These are phyloP conservation scores for Trametes hirsuta DNA, from an alignment of 1,284 basidiomycete genomes.

Conservation along the genomic window DNA sequence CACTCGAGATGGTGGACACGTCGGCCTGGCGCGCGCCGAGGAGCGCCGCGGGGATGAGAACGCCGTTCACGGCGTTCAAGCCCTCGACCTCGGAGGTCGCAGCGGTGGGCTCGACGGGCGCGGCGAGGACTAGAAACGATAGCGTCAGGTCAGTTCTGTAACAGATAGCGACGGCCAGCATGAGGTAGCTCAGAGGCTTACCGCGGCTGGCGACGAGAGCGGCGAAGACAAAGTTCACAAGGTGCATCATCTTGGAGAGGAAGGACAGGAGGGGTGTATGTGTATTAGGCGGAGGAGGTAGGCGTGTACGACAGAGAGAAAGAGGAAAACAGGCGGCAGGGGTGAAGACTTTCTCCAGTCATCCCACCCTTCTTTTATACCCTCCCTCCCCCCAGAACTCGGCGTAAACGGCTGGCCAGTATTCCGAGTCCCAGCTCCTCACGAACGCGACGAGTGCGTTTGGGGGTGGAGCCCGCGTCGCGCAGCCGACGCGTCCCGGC, in stretches of 20 bases:
- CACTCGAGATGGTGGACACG: too few species aligned
- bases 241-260: constrained; percentile 3
- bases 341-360: neutral
- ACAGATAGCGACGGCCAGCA: neutral
- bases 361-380: neutral
- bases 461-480: too few species aligned
- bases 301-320: neutral
- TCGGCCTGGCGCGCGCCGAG: too few species aligned
- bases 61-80: too few species aligned
- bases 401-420: neutral
- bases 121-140: too few species aligned
- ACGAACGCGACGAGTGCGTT: too few species aligned
- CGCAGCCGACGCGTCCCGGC: too few species aligned
- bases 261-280: neutral
- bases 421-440: neutral
- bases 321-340: neutral
- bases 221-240: constrained; percentile 5
- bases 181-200: neutral
- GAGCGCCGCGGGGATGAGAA: too few species aligned
- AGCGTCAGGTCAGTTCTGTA: too few species aligned
- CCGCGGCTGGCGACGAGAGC: constrained; percentile 1
- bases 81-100: too few species aligned
- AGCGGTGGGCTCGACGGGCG: too few species aligned
- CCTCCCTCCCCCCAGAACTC: neutral
- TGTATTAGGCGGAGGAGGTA: neutral